phyloP scores from a whole-genome alignment of 2,329 filamentous ascomycete genomes.

The Purpureocillium lavendulum region DNA sequence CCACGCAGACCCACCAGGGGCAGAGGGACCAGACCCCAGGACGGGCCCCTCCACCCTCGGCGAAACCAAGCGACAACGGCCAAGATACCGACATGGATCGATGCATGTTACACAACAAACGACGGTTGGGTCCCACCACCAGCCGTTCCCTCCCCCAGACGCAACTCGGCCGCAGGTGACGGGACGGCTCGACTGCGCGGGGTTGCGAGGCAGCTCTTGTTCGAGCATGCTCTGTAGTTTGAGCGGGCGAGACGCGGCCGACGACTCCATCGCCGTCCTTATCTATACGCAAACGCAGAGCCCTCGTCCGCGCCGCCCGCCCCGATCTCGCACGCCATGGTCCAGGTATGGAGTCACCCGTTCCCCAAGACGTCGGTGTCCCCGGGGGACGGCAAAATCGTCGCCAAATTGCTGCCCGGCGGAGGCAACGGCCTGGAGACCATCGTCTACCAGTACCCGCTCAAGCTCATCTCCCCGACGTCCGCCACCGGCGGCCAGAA shows the following conservation, averaged over 20 bases:
- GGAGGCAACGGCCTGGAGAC: conserved; percentile 62
- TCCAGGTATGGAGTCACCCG: conserved; percentile 33
- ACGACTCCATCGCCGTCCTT: background rate
- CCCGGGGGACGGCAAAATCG: conserved; percentile 71
- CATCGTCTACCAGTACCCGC: conserved; percentile 84
- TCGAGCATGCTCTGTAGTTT: too few species aligned
- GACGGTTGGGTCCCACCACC: background rate
- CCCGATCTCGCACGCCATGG: conserved; percentile 6
- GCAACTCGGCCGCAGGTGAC: background rate
- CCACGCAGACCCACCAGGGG: too few species aligned
- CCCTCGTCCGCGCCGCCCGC: background rate
- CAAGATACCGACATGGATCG: too few species aligned
- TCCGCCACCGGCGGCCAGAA: conserved; percentile 53
- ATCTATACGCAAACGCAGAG: background rate
- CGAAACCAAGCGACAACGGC: too few species aligned
- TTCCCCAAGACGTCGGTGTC: conserved; percentile 67
- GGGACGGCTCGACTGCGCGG: background rate
- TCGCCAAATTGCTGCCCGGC: conserved; percentile 64
- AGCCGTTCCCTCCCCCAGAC: too few species aligned
- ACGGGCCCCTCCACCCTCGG: too few species aligned
- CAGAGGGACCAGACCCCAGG: too few species aligned
- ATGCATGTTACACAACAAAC: background rate
- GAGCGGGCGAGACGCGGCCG: too few species aligned
- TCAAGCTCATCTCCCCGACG: conserved; percentile 79
- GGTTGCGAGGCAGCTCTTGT: background rate